Conservation (phyloP, 495 filamentous ascomycete genomes). For the Echria macrotheca region DNA sequence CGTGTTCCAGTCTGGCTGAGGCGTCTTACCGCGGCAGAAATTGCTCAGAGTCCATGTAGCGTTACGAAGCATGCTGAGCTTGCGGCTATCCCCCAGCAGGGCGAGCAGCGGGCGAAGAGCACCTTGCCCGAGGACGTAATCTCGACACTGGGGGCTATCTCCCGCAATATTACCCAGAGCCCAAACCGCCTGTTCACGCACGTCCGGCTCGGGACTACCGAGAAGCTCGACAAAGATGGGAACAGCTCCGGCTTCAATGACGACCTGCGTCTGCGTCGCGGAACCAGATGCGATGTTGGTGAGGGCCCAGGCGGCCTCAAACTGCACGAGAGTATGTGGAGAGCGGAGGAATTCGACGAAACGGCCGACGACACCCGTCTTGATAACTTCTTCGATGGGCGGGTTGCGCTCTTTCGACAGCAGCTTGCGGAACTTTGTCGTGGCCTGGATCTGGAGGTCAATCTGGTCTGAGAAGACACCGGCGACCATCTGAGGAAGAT, state of each 20-base stretch:
- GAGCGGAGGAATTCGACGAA: constrained; percentile 99
- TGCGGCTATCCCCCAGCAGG: constrained; percentile 93
- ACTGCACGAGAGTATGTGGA: constrained; percentile 96
- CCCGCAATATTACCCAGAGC: constrained; percentile 98
- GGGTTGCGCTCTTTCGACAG: constrained; percentile 98
- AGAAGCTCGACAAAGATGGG: constrained; percentile 98
- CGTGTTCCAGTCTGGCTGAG: constrained; percentile 96
- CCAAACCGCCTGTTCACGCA: constrained; percentile 98
- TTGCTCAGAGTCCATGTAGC: constrained; percentile 99
- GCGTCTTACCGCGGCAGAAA: constrained; percentile 99
- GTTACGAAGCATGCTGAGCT: constrained; percentile 98
- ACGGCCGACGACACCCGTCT: constrained; percentile 94
- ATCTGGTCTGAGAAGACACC: constrained; percentile 99
- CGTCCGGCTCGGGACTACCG: constrained; percentile 93
- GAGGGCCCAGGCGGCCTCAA: constrained; percentile 98
- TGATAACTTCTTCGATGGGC: constrained; percentile 97
- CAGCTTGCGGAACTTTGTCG: constrained; percentile 97
- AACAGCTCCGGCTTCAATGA: constrained; percentile 96
- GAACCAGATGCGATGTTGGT: constrained; percentile 99
- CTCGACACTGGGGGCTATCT: constrained; percentile 93
- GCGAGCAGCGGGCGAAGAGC: constrained; percentile 83
- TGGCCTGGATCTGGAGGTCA: constrained; percentile 96
- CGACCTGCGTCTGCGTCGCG: constrained; percentile 94
- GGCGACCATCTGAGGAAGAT: constrained; percentile 95
- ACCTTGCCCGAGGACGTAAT: constrained; percentile 86